Conservation (phyloP, 2,329 filamentous ascomycete species). For the Apiospora aurea region DNA sequence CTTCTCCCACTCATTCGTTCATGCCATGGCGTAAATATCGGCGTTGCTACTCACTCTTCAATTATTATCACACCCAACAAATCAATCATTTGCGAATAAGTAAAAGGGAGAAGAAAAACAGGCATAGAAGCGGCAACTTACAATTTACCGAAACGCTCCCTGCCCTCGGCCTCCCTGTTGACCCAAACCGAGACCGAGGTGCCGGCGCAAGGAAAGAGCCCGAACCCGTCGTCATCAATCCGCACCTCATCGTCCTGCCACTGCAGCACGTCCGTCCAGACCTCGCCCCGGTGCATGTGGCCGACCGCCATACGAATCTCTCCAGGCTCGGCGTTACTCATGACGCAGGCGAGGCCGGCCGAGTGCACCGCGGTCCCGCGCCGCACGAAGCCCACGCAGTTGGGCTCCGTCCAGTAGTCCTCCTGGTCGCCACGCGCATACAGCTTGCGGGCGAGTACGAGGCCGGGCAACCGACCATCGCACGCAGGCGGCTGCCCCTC, state of each 20-base stretch:
- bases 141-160: slow-evolving; percentile 15
- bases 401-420: slow-evolving; percentile 58
- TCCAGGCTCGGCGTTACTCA: too few relatives aligned
- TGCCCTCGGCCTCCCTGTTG: not conserved
- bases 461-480: too few relatives aligned
- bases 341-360: not conserved
- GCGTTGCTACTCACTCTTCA: too few relatives aligned
- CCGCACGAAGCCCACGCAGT: not conserved
- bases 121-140: not conserved
- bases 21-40: too few relatives aligned
- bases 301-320: too few relatives aligned
- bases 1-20: too few relatives aligned
- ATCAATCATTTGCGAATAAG: too few relatives aligned
- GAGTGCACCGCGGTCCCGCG: not conserved
- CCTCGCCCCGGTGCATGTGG: not conserved
- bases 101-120: too few relatives aligned
- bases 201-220: not conserved
- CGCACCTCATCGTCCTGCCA: not conserved
- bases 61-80: too few relatives aligned
- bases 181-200: not conserved
- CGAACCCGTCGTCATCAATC: not conserved
- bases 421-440: slow-evolving; percentile 71
- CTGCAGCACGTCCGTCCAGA: not conserved
- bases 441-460: slow-evolving; percentile 66
- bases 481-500: slow-evolving; percentile 38